Percentiles rank a stretch among this genome's conserved stretches.
Evolutionary conservation across 2,329 filamentous ascomycete species (phyloP).

Genomic region (Camillea tinctor): DNA sequence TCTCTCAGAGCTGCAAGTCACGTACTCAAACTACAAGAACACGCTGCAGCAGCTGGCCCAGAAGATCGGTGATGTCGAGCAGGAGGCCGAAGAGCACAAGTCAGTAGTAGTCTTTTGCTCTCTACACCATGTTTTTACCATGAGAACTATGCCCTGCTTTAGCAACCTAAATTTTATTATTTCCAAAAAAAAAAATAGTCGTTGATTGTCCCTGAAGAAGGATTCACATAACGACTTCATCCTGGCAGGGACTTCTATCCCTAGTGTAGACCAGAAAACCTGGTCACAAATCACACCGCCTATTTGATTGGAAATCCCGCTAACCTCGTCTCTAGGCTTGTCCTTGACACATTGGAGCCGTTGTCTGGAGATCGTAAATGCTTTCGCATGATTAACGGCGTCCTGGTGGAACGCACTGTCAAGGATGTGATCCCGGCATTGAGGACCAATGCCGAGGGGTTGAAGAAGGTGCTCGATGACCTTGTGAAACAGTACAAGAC

Average conservation of each 20-base stretch:
- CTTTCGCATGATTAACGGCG: slow-evolving; percentile 98
- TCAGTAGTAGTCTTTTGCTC: slow-evolving; percentile 46
- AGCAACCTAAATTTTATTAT: slow-evolving; percentile 3
- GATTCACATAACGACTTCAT: slow-evolving; percentile 13
- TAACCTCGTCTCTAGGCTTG: slow-evolving; percentile 63
- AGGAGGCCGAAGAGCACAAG: slow-evolving; percentile 98
- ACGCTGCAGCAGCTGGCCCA: slow-evolving; percentile 87
- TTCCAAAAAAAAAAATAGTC: too few relatives aligned
- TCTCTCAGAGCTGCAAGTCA: slow-evolving; percentile 68
- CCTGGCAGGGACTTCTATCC: slow-evolving; percentile 14
- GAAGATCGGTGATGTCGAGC: slow-evolving; percentile 96
- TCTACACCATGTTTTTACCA: slow-evolving; percentile 4
- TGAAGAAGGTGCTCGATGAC: slow-evolving; percentile 93
- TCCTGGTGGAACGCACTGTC: slow-evolving; percentile 90
- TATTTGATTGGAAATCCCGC: slow-evolving; percentile 17
- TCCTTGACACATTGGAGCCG: slow-evolving; percentile 86
- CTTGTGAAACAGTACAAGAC: slow-evolving; percentile 94
- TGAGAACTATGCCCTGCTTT: slow-evolving; percentile 16
- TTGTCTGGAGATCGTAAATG: slow-evolving; percentile 86
- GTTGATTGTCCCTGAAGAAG: slow-evolving; percentile 6
- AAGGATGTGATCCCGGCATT: slow-evolving; percentile 88
- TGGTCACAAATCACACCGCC: slow-evolving; percentile 30
- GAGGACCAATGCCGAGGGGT: slow-evolving; percentile 87
- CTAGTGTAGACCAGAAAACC: slow-evolving; percentile 21
- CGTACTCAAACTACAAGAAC: slow-evolving; percentile 76